Evolutionary conservation across 2,329 filamentous ascomycete species (phyloP).

Genomic region (Zopfia rhizophila): DNA sequence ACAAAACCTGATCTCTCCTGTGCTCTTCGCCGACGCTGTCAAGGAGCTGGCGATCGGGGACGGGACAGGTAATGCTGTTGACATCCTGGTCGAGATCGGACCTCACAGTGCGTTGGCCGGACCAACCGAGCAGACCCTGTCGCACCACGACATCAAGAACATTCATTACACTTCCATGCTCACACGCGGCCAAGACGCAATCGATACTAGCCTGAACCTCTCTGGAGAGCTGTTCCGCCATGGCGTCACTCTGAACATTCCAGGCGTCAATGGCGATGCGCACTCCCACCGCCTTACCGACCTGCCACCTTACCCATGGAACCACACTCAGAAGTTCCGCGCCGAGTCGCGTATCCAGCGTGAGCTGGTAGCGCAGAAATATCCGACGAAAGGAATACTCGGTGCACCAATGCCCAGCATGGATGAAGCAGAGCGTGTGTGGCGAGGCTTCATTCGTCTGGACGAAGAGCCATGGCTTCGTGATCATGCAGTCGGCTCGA

Average conservation of each 20-base stretch:
- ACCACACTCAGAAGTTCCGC: conserved; percentile 1
- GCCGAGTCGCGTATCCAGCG: background rate
- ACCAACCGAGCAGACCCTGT: conserved; percentile 14
- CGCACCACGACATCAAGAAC: conserved; percentile 1
- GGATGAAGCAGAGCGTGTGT: background rate
- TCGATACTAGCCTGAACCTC: conserved; percentile 19
- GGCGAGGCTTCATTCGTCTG: conserved; percentile 21
- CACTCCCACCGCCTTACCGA: conserved; percentile 9
- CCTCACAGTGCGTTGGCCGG: conserved; percentile 13
- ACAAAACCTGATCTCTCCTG: conserved; percentile 23
- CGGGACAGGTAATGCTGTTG: background rate
- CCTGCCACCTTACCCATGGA: conserved; percentile 17
- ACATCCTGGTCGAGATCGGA: conserved; percentile 15
- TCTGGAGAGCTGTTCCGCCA: conserved; percentile 28
- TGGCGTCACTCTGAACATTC: conserved; percentile 2
- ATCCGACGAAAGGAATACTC: background rate
- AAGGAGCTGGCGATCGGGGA: background rate
- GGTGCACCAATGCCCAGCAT: background rate
- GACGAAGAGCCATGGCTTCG: conserved; percentile 34
- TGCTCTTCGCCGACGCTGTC: conserved; percentile 20
- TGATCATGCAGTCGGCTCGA: conserved; percentile 28
- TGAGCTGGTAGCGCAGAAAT: background rate
- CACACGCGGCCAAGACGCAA: conserved; percentile 18
- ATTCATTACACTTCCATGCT: conserved; percentile 18
- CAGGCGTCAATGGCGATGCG: conserved; percentile 1